Evolutionary conservation across 176 grass and related monocot genomes (phyloP).

Genomic region (Alloteropsis semialata): DNA sequence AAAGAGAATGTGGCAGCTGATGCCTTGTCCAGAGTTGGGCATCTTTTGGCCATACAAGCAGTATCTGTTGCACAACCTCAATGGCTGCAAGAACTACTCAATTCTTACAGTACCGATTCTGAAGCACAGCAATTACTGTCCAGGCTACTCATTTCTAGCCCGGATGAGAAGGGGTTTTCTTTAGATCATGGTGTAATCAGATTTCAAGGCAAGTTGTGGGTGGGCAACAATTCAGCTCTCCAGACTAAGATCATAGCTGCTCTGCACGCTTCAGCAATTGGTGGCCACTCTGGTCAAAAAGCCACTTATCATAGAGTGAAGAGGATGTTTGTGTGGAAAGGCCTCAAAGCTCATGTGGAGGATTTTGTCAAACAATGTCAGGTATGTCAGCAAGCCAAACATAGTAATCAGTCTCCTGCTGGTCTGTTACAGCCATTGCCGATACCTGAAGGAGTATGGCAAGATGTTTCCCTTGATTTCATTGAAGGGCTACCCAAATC

Average conservation of each 20-base stretch:
- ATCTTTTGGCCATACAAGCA: neutral
- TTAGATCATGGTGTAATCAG: neutral
- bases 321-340: neutral
- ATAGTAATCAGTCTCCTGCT: too few relatives aligned
- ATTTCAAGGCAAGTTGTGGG: neutral
- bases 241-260: neutral
- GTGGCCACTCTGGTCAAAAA: neutral
- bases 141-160: neutral
- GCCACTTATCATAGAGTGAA: neutral
- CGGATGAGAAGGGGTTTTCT: too few relatives aligned
- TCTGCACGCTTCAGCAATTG: neutral
- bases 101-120: neutral
- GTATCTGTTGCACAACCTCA: neutral
- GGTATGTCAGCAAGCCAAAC: neutral
- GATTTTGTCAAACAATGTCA: neutral
- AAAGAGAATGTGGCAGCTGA: neutral
- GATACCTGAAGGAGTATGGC: too few relatives aligned
- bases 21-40: neutral
- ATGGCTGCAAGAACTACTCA: neutral
- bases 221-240: neutral
- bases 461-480: too few relatives aligned
- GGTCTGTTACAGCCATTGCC: too few relatives aligned
- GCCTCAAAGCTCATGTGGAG: neutral
- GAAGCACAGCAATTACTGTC: neutral
- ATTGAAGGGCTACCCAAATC: too few relatives aligned